Evolutionary conservation across 1,139 yeast species (phyloP), one percentile per base, ranked within the genome.

Genomic region (Yamadazyma songkhlaensis): DNA sequence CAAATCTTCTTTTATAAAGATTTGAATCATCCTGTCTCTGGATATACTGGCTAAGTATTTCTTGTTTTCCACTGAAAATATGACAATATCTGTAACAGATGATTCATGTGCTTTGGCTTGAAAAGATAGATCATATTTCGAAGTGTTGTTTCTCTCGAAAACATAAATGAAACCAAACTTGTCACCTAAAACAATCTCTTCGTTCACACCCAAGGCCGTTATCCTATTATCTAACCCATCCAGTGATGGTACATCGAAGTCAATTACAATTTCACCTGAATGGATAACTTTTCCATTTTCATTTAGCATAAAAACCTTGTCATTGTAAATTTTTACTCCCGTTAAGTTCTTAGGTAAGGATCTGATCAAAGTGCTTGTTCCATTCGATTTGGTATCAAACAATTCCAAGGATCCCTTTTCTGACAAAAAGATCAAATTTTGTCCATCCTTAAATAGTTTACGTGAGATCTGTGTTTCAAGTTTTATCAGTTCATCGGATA

Each of bases 11-110:
- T 17, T 4, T 4, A 17, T 17, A 41, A 77, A 78, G 0, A 81
- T 53, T 51, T 81, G 87, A 28, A 81, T 70, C 64, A 80, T 80
- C 32, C 86, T 53, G 52, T 81, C 87, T 26, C 86, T 60, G 3
- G 84, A 75, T 28, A 77, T 71, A 35, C 74, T 69, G 14, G 67
- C 64, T 2, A 72, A 48, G 31, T 72, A 59, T 25, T 58, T 50
- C 24, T 41, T 34, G 0, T 45, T 42, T 0, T 46, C 56, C 4
- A 58, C 37, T 27, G 53, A 47, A 38, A 72, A 69, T 37, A 54
- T 59, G 1, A 54, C 38, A 2, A 75, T 49, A 31, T 72, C 79
- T 41, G 74, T 76, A 9, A 77, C 53, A 10, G 70, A 55, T 2
- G 79, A 74, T 14, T 76, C 67, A 45, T 77, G 83, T 0, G 79